These are phyloP conservation scores for Cucurbita argyrosperma DNA, from an alignment of 306 rosid species.

Conservation along the genomic window DNA sequence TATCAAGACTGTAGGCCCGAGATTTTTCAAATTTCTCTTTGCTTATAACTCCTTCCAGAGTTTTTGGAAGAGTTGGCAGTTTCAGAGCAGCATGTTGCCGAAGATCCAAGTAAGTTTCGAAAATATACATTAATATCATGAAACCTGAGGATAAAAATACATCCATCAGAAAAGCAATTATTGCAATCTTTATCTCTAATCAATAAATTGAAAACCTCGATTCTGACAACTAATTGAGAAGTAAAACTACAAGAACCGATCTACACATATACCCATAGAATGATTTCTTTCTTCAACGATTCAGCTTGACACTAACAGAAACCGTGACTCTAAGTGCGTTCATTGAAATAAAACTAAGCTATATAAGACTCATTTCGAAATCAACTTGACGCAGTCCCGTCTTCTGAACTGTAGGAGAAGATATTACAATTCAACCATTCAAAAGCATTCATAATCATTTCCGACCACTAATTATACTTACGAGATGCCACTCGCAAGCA, in stretches of 20 bases:
- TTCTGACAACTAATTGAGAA: not conserved
- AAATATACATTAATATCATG: slow-evolving; percentile 79
- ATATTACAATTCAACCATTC: not conserved
- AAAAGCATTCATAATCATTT: not conserved
- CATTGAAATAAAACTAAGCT: not conserved
- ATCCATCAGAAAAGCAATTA: not conserved
- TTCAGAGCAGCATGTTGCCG: slow-evolving; percentile 78
- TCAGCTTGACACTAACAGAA: not conserved
- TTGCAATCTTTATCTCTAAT: not conserved
- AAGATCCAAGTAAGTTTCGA: slow-evolving; percentile 75
- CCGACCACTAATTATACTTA: not conserved
- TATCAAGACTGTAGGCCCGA: slow-evolving; percentile 86
- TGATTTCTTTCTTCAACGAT: not conserved
- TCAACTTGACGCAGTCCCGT: not conserved
- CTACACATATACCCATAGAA: not conserved
- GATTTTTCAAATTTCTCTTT: slow-evolving; percentile 89
- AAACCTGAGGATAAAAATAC: slow-evolving; percentile 37
- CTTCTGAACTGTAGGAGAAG: not conserved
- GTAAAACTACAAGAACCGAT: not conserved
- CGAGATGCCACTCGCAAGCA: not conserved
- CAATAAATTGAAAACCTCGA: not conserved
- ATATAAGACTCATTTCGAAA: not conserved
- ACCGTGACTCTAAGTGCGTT: not conserved
- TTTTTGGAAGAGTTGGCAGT: slow-evolving; percentile 77
- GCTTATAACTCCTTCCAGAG: slow-evolving; percentile 82